Base-by-base conservation (phyloP, 805 yeast genomes). In the Yarrowia sp. region DNA sequence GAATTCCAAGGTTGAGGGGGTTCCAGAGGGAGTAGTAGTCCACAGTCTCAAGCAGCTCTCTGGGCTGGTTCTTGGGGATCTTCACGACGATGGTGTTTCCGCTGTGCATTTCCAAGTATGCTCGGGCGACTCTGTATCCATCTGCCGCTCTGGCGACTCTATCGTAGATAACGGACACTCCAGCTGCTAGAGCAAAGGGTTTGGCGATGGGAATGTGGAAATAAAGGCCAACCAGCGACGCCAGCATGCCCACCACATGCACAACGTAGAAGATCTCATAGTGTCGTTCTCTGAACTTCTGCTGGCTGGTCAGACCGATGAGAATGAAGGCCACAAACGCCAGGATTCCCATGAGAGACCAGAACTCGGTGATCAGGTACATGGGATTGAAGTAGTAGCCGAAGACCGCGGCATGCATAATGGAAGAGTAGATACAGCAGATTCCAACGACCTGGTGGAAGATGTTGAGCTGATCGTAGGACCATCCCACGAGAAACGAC, bases 381-480 rank as follows among this genome's bases (percentile, higher is more conserved):
- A 27, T 44, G 16, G 56, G 27, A 14, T 60, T 33, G 61, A 68
- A 68, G 61, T 66, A 68, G 25, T 31, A 49, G 14, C 62, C 31
- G 33, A 68, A 68, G 8, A 66, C 41, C 6, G 44, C 59, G 1
- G 67, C 25, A 47, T 68, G 70, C 19, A 51, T 19, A 16, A 65
- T 16, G 2, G 61, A 41, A 6, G 67, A 35, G 19, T 55, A 19
- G 10, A 68, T 64, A 32, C 65, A 60, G 12, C 64, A 25, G 3
- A 42, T 47, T 13, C 80, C 81, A 19, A 71, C 72, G 49, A 69
- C 75, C 63, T 78, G 78, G 66, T 78, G 82, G 58, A 74, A 67
- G 32, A 71, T 72, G 63, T 78, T 78, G 62, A 78, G 68, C 64
- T 77, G 78, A 64, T 78, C 81, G 65, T 78, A 78, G 22, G 78